Base-by-base conservation (phyloP, 192 early-diverging fungal genomes). In the Coemansia sp. region DNA sequence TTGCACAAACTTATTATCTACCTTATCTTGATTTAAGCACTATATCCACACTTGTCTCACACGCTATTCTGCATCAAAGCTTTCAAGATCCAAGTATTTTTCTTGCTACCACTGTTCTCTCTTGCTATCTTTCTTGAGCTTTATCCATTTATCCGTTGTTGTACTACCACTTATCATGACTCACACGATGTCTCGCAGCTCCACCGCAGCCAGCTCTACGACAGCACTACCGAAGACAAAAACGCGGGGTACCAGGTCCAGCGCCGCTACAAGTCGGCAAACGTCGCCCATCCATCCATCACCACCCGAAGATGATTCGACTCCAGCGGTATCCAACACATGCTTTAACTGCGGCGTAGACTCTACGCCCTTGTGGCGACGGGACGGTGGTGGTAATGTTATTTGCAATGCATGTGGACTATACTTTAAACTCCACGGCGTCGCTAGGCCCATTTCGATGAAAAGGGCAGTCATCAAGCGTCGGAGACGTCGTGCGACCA, bases 351-450 rank as follows among this genome's bases (percentile, higher is more conserved):
- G 96, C 80, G 41, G 67, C 15, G 95, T 92, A 0, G 93, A 89
- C 20, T 90, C 89, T 15, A 99, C 98, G 2, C 91, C 95, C 0
- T 86, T 99, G 31, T 99, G 98, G 98, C 89, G 98, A 3, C 84
- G 95, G 13, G 89, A 95, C 77, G 88, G 89, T 7, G 84, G 89
- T 41, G 96, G 95, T 39, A 91, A 93, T 29, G 88, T 94, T 3
- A 88, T 99, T 17, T 99, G 98, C 75, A 99, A 99, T 66, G 96
- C 96, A 0, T 99, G 98, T 70, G 98, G 98, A 0, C 77, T 99
- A 63, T 99, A 92, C 75, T 90, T 89, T 78, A 99, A 98, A 84
- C 84, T 99, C 22, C 98, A 99, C 73, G 92, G 91, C 40, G 88
- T 91, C 44, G 86, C 89, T 1, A 84, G 98, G 51, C 98, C 98